Evolutionary conservation across 1,284 basidiomycete species (phyloP).

Genomic region (Puccinia triticina): DNA sequence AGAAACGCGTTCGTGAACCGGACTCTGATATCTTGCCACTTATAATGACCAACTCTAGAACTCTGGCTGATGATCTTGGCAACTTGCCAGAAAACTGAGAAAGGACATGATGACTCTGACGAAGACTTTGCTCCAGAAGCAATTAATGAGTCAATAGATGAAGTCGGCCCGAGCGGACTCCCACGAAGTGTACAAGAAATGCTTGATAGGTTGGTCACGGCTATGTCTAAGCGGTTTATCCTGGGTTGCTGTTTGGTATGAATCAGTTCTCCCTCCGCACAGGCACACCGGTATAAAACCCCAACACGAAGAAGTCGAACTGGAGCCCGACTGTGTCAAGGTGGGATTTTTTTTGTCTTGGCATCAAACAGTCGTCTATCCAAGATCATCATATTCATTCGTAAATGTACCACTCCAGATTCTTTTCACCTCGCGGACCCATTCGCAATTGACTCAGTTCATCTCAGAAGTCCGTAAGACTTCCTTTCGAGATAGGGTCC

Average conservation of each 20-base stretch:
- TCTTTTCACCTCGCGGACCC: slow-evolving; percentile 90
- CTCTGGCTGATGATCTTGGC: slow-evolving; percentile 31
- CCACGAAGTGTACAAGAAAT: slow-evolving; percentile 47
- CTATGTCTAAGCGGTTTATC: neutral
- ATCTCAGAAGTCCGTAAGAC: slow-evolving; percentile 81
- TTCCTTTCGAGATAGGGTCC: slow-evolving; percentile 61
- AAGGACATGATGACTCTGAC: slow-evolving; percentile 52
- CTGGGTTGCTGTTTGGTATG: neutral
- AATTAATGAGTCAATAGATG: neutral
- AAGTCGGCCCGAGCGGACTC: slow-evolving; percentile 43
- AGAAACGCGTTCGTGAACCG: slow-evolving; percentile 34
- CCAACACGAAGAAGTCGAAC: slow-evolving; percentile 43
- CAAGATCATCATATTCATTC: neutral
- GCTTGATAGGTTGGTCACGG: slow-evolving; percentile 40
- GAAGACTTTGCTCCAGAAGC: slow-evolving; percentile 45
- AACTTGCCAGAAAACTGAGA: slow-evolving; percentile 56
- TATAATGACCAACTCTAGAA: slow-evolving; percentile 16
- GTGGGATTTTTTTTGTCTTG: slow-evolving; percentile 64
- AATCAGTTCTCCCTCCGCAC: slow-evolving; percentile 13
- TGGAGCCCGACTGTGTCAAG: slow-evolving; percentile 43
- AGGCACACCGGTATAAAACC: slow-evolving; percentile 36
- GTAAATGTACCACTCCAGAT: slow-evolving; percentile 62
- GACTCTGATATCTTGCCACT: neutral
- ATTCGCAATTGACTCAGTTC: slow-evolving; percentile 90
- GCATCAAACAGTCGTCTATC: slow-evolving; percentile 64